phyloP scores from a whole-genome alignment of 805 yeast genomes.

The Pichia kluyveri region DNA sequence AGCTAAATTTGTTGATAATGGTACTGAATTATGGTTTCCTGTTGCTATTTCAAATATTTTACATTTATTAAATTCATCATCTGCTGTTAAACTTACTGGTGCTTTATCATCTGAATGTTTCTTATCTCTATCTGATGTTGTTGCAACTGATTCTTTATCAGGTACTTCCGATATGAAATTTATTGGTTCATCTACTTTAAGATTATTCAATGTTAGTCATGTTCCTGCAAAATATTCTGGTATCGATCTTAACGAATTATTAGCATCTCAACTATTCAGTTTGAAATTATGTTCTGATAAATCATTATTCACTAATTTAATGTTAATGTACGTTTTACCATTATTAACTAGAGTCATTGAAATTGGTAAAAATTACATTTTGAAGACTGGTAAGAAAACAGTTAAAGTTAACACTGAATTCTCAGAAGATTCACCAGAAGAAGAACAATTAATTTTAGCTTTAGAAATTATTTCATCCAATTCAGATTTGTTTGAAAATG shows the following conservation, averaged over 20 bases:
- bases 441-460: constrained; percentile 73
- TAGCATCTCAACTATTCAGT: constrained; percentile 65
- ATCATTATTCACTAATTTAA: constrained; percentile 54
- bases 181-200: constrained; percentile 63
- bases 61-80: constrained; percentile 30
- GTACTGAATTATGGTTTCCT: constrained; percentile 63
- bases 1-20: constrained; percentile 50
- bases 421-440: constrained; percentile 77
- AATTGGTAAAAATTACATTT: constrained; percentile 50
- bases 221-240: constrained; percentile 38
- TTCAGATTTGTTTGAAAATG: constrained; percentile 58
- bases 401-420: constrained; percentile 52
- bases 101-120: constrained; percentile 39
- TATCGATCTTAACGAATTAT: constrained; percentile 44
- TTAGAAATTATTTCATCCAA: constrained; percentile 66
- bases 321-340: constrained; percentile 71
- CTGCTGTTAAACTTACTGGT: constrained; percentile 26
- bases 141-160: constrained; percentile 36
- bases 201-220: constrained; percentile 40
- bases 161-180: constrained; percentile 36
- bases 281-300: constrained; percentile 69
- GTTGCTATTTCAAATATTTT: constrained; percentile 46
- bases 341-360: constrained; percentile 59
- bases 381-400: constrained; percentile 42
- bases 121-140: constrained; percentile 42